Evolutionary conservation across 164 flowering plant genomes (phyloP), one percentile per base, ranked within the genome.

Genomic region (Dillenia suffruticosa): DNA sequence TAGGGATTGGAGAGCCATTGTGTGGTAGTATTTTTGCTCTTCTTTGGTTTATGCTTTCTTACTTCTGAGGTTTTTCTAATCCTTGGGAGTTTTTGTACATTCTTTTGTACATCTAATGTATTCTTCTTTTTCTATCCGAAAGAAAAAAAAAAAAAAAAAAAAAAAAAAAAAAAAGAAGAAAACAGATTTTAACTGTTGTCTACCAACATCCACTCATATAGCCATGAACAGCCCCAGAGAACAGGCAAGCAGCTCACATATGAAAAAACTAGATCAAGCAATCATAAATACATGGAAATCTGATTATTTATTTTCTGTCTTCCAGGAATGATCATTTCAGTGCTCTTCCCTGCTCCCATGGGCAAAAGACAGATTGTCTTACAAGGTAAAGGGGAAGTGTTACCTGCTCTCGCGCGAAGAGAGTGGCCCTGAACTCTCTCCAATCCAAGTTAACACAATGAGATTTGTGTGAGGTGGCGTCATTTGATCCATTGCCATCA

Each of bases 391-490:
- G 45, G 48, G 65, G 62, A 76, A 44, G 56, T 14, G 45, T 74
- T 74, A 90, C 98, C 96, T 81, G 86, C 69, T 86, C 86, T 49
- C 61, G 79, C 46, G 67, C 59, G 68, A 72, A 82, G 32, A 89
- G 83, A 58, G 70, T 62, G 48, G 98, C 97, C 67, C 98, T 79
- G 72, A 87, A 80, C 69, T 83, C 89, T 81, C 98, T 81, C 97
- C 97, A 89, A 69, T 89, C 93, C 57, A 67, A 58, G 52, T 75
- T 74, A 51, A 60, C 61, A 51, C n/a, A 78, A 46, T 75, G 74
- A 11, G 82, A 64, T 59, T 81, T 74, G 43, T 72, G 73, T 12
- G 82, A 70, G 48, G 77, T 61, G 55, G 63, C 63, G 15, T 87
- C 83, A 63, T 74, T 70, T 12, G 77, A 70, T 70, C 75, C 80